phyloP scores from a whole-genome alignment of 177 flowering plant species.

The Vitis hybrid region DNA sequence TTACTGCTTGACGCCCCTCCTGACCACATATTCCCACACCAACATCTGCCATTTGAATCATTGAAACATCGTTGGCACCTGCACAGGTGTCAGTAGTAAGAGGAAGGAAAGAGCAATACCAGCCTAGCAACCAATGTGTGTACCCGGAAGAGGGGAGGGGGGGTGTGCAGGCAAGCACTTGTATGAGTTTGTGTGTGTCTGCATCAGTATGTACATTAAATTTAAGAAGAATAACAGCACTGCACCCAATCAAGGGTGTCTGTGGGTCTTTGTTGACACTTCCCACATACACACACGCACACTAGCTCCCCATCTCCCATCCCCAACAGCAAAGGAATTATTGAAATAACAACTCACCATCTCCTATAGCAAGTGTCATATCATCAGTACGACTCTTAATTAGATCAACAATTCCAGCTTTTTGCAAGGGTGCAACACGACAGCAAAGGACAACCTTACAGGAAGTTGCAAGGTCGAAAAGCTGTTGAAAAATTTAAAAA shows the following conservation, averaged over 20 bases:
- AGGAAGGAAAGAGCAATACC: slow-evolving; percentile 1
- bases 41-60: slow-evolving; percentile 99
- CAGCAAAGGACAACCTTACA: slow-evolving; percentile 90
- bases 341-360: slow-evolving; percentile 57
- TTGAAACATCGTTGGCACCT: slow-evolving; percentile 98
- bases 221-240: no score
- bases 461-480: slow-evolving; percentile 80
- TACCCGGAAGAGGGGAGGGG: background rate
- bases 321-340: background rate
- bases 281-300: background rate
- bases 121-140: background rate
- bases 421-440: slow-evolving; percentile 96
- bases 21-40: slow-evolving; percentile 97
- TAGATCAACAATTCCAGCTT: slow-evolving; percentile 92
- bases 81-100: slow-evolving; percentile 13
- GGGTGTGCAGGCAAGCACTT: no score
- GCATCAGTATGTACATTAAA: no score
- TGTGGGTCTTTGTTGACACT: no score
- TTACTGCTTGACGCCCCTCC: slow-evolving; percentile 98
- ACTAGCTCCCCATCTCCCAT: background rate
- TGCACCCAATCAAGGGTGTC: no score
- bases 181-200: no score
- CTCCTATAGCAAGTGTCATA: slow-evolving; percentile 95
- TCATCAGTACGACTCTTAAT: slow-evolving; percentile 86
- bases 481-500: slow-evolving; percentile 44